These are phyloP conservation scores for Leishmania gerbilli DNA, from an alignment of 208 protist genomes.

Conservation along the genomic window DNA sequence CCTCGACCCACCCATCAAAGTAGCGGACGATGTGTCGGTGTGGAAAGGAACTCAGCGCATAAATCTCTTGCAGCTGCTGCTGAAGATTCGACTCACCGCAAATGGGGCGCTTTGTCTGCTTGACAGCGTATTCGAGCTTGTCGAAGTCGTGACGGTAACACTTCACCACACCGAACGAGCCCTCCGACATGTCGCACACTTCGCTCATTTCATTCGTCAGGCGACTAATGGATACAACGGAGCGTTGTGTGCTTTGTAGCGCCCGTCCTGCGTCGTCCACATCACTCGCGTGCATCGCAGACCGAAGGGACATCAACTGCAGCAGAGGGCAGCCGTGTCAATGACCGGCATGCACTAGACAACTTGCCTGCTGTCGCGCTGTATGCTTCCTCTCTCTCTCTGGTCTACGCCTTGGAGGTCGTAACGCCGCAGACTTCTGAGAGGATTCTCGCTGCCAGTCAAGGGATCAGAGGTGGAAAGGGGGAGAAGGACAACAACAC, in stretches of 20 bases:
- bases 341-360: background rate
- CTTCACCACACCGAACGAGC: conserved; percentile 77
- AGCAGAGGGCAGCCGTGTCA: background rate
- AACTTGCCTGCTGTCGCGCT: background rate
- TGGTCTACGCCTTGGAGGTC: background rate
- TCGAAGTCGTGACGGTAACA: conserved; percentile 63
- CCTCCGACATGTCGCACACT: conserved; percentile 60
- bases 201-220: conserved; percentile 80
- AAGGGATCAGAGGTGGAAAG: background rate
- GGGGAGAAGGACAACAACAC: background rate
- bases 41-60: conserved; percentile 67
- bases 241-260: conserved; percentile 33
- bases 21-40: conserved; percentile 86
- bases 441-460: background rate
- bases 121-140: conserved; percentile 72
- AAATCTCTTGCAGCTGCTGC: conserved; percentile 81
- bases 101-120: conserved; percentile 73
- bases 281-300: conserved; percentile 8
- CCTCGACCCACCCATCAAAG: conserved; percentile 88
- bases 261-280: conserved; percentile 9
- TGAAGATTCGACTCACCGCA: conserved; percentile 80
- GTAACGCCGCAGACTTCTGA: background rate
- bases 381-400: background rate
- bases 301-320: background rate
- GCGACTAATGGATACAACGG: conserved; percentile 52